Percentiles rank a stretch among this genome's conserved stretches.
Conservation (phyloP, 306 rosid genomes). For the Sophora flavescens region DNA sequence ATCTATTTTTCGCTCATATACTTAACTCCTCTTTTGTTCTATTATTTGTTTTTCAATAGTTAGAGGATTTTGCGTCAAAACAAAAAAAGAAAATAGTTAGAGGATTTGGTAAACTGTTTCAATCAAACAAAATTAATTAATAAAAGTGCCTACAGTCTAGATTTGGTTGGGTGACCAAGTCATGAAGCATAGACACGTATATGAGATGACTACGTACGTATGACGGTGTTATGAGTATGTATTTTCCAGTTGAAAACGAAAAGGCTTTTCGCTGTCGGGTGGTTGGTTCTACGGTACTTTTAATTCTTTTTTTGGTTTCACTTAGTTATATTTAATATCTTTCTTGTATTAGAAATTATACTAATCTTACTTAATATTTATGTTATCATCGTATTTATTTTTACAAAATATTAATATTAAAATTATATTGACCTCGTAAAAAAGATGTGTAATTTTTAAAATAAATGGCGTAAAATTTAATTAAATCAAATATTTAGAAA, state of each 20-base stretch:
- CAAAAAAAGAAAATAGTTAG: not conserved
- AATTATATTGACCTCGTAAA: too few species aligned
- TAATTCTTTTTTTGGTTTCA: too few species aligned
- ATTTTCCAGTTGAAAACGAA: not conserved
- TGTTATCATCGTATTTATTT: too few species aligned
- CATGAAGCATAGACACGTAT: not conserved
- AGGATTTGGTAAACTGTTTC: constrained; percentile 19
- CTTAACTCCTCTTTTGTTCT: not conserved
- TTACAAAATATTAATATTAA: too few species aligned
- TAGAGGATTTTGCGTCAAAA: not conserved
- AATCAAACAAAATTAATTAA: constrained; percentile 2
- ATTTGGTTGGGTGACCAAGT: not conserved
- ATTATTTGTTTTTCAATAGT: not conserved
- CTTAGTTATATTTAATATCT: too few species aligned
- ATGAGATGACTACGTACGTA: too few species aligned
- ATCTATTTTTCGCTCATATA: not conserved
- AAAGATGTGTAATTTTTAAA: too few species aligned
- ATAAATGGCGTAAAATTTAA: too few species aligned
- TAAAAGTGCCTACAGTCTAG: not conserved
- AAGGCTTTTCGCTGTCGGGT: not conserved
- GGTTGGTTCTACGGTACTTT: constrained; percentile 18
- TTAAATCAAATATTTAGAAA: too few species aligned
- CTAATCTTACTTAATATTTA: too few species aligned
- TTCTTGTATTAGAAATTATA: too few species aligned
- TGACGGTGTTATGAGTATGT: not conserved